These are phyloP conservation scores for Tylopilus sp. DNA, from an alignment of 768 basidiomycete species.

Conservation along the genomic window DNA sequence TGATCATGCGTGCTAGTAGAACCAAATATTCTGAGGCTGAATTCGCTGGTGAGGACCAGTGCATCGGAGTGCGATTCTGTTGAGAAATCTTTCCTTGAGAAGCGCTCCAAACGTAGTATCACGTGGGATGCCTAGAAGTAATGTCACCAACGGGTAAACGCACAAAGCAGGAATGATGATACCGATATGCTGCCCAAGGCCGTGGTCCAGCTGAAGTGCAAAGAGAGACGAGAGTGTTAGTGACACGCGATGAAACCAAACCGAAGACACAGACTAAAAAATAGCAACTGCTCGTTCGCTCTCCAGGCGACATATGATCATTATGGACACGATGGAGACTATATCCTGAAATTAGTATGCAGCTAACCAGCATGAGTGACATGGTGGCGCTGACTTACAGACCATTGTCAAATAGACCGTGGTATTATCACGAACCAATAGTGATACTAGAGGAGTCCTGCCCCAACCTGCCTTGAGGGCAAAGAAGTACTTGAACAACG, in stretches of 20 bases:
- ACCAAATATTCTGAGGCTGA: background rate
- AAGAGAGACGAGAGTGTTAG: background rate
- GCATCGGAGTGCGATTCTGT: background rate
- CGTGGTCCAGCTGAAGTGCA: constrained; percentile 12
- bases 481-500: constrained; percentile 17
- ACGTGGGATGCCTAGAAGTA: constrained; percentile 18
- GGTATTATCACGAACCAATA: constrained; percentile 16
- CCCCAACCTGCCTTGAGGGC: constrained; percentile 11
- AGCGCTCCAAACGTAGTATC: constrained; percentile 17
- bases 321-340: constrained; percentile 3
- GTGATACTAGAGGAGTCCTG: constrained; percentile 18
- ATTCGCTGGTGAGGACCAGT: constrained; percentile 4
- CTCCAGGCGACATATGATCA: background rate
- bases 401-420: constrained; percentile 2
- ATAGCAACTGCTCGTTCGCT: background rate
- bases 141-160: background rate
- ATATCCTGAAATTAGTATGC: background rate
- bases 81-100: constrained; percentile 5
- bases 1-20: background rate
- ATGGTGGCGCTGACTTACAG: constrained; percentile 10
- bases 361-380: background rate
- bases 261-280: constrained; percentile 5
- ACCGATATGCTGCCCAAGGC: constrained; percentile 10
- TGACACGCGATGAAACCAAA: background rate
- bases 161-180: background rate